Conservation (phyloP, 2,329 filamentous ascomycete genomes). For the Macrophomina tecta region DNA sequence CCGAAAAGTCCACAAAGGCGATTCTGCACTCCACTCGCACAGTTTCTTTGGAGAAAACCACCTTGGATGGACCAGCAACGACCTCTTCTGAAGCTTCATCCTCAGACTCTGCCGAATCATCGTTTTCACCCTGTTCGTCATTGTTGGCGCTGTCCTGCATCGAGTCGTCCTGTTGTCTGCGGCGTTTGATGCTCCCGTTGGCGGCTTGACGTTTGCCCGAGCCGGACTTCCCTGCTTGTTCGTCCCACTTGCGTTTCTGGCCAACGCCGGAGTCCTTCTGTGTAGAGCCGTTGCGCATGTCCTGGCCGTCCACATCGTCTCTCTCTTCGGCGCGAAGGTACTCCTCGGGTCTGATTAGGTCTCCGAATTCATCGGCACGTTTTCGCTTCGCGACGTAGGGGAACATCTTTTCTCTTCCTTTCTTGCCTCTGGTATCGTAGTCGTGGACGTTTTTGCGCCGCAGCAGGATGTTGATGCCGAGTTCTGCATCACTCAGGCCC, state of each 20-base stretch:
- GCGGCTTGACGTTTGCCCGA: constrained; percentile 41
- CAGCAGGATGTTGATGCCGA: constrained; percentile 88
- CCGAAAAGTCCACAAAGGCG: constrained; percentile 88
- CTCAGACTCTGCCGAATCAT: constrained; percentile 56
- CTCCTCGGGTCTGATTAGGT: constrained; percentile 91
- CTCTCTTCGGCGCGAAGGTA: constrained; percentile 92
- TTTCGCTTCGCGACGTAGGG: constrained; percentile 81
- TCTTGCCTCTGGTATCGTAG: constrained; percentile 89
- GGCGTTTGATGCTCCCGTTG: constrained; percentile 64
- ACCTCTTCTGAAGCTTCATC: constrained; percentile 58
- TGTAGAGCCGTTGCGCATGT: constrained; percentile 58
- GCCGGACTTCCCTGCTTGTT: constrained; percentile 53
- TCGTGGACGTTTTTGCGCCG: constrained; percentile 91
- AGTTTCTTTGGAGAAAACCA: constrained; percentile 67
- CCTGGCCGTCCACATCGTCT: constrained; percentile 73
- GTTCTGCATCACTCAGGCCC: constrained; percentile 83
- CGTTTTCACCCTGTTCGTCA: constrained; percentile 40
- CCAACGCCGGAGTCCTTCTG: constrained; percentile 65
- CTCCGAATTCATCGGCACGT: constrained; percentile 89
- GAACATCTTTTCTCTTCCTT: constrained; percentile 90
- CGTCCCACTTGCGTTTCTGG: constrained; percentile 94
- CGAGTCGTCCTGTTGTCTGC: constrained; percentile 50
- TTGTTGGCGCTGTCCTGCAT: constrained; percentile 27
- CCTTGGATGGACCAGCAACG: constrained; percentile 74
- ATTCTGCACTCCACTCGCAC: constrained; percentile 76